Percentiles rank a stretch among this genome's conserved stretches.
Evolutionary conservation across 768 basidiomycete species (phyloP).

Genomic region (Termitomyces sp.): DNA sequence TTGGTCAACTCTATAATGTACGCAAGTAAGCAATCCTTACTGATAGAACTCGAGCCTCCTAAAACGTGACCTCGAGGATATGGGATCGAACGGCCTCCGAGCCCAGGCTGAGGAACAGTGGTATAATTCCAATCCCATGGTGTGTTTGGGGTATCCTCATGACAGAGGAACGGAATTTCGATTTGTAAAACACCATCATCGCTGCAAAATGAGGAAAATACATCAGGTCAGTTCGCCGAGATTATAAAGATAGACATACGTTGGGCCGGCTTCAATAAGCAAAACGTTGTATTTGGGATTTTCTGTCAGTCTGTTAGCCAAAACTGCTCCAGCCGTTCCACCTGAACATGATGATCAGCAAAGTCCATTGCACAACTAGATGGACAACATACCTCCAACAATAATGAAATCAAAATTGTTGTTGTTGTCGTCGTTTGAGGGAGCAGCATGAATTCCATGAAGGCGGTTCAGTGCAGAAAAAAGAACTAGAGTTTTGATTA

Average conservation of each 20-base stretch:
- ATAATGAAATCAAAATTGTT: slow-evolving; percentile 3
- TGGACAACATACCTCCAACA: slow-evolving; percentile 3
- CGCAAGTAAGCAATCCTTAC: neutral
- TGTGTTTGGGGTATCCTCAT: slow-evolving; percentile 1
- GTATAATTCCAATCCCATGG: slow-evolving; percentile 11
- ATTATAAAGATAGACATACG: neutral
- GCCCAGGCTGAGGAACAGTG: slow-evolving; percentile 3
- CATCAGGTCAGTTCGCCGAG: neutral
- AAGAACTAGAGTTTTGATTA: neutral
- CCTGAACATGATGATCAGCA: neutral
- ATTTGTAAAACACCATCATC: neutral
- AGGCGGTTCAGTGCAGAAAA: neutral
- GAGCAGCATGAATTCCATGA: neutral
- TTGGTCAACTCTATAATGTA: too few relatives aligned
- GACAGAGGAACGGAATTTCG: slow-evolving; percentile 4
- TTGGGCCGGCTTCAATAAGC: slow-evolving; percentile 7
- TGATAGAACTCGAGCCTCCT: slow-evolving; percentile 6
- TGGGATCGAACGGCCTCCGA: slow-evolving; percentile 4
- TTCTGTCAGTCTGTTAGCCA: slow-evolving; percentile 8
- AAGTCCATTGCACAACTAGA: neutral
- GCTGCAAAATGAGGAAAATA: neutral
- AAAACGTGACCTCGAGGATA: slow-evolving; percentile 7
- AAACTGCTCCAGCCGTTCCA: slow-evolving; percentile 6
- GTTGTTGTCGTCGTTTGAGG: neutral
- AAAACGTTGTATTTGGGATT: slow-evolving; percentile 6